Evolutionary conservation across 2,329 filamentous ascomycete genomes (phyloP), one percentile per base, ranked within the genome.

Genomic region (Fusarium continuum): DNA sequence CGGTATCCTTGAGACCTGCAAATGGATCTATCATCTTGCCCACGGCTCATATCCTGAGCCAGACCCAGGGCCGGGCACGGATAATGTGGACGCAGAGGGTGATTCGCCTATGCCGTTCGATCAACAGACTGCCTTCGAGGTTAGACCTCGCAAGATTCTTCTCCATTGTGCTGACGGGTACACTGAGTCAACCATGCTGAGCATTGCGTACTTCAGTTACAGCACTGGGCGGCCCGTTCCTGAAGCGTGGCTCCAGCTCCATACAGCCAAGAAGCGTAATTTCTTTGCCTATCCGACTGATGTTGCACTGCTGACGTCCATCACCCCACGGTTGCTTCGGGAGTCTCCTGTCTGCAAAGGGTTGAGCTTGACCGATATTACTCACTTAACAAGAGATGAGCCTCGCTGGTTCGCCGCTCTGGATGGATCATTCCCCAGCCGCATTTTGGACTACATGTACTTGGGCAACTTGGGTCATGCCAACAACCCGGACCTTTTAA

Each of bases 261-360:
- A 99, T 74, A 88, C 88, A 10, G 83, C 87, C 11, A 92, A 91
- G 75, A 83, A 86, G 52, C 90, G 95, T 57, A 98, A 99, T 73
- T 97, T 98, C 79, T 99, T 99, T 73, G 93, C 95, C 0, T 98
- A 98, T 69, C 90, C 91, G 2, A 92, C 91, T 0, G 95, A 99
- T 73, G 93, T 97, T 16, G 86, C 89, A 5, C 83, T 97, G 10
- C 78, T 98, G n/a, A 88, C 85, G 2, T 85, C 86, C 5, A 89
- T 97, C 31, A 88, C 94, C 56, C 85, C 88, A 17, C 88, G 91
- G 13, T 81, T 98, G 13, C 81, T 97, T 19, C 82, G 83, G 39
- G 88, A 90, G 56, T 93, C 91, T 1, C 91, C 92, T 0, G 69
- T 77, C 5, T 78, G 73, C 53, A 71, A 73, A 29, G 80, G 80